phyloP scores from a whole-genome alignment of 1,284 basidiomycete species.

The Athelia sp. region DNA sequence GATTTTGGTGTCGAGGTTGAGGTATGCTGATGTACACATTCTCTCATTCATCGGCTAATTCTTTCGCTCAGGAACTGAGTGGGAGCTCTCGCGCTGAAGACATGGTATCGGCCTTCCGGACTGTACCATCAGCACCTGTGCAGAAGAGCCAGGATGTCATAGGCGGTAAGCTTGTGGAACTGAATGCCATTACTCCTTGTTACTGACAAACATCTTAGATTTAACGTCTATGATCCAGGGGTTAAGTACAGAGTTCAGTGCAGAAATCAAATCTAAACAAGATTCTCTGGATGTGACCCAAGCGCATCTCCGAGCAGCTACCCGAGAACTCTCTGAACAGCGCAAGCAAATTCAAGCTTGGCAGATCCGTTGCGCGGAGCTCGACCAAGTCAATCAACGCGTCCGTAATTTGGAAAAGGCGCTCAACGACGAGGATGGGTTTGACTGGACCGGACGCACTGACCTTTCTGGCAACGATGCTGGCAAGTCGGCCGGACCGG shows the following conservation, averaged over 20 bases:
- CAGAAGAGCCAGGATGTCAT: constrained; percentile 91
- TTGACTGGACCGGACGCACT: constrained; percentile 88
- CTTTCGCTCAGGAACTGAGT: constrained; percentile 54
- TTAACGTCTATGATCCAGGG: constrained; percentile 81
- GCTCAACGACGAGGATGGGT: constrained; percentile 67
- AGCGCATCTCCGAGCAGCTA: constrained; percentile 83
- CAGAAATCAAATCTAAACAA: constrained; percentile 85
- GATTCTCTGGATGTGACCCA: constrained; percentile 83
- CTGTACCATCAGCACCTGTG: constrained; percentile 67
- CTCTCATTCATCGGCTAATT: constrained; percentile 1
- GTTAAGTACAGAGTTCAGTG: constrained; percentile 74
- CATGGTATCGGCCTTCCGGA: constrained; percentile 62
- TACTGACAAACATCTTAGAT: constrained; percentile 39
- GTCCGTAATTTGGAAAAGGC: constrained; percentile 80
- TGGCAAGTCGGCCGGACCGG: constrained; percentile 36
- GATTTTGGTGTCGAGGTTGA: constrained; percentile 94
- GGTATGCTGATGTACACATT: constrained; percentile 49
- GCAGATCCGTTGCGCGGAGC: constrained; percentile 66
- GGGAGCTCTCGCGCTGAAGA: constrained; percentile 72
- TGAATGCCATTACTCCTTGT: neutral
- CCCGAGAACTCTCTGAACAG: constrained; percentile 85
- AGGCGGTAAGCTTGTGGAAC: constrained; percentile 47
- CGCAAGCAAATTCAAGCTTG: constrained; percentile 77
- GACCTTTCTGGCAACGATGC: constrained; percentile 57
- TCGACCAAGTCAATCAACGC: constrained; percentile 75